Evolutionary conservation across 2,329 filamentous ascomycete species (phyloP).

Genomic region (Simplicillium sp.): DNA sequence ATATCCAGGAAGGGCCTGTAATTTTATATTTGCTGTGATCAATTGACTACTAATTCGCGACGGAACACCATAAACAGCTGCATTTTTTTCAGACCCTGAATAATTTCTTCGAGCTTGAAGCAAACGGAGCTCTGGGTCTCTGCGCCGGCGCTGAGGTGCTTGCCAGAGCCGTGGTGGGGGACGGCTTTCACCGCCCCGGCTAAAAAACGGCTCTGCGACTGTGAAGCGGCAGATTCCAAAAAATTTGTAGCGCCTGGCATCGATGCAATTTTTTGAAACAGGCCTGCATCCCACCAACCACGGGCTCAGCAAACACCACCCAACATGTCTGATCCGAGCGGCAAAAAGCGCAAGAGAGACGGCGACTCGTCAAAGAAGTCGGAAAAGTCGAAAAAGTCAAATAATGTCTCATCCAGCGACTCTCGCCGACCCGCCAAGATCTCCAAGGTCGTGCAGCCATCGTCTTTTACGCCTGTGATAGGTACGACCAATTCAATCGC

Average conservation of each 20-base stretch:
- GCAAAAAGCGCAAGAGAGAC: constrained; percentile 46
- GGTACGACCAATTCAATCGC: constrained; percentile 25
- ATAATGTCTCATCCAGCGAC: constrained; percentile 41
- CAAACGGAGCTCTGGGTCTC: too few relatives aligned
- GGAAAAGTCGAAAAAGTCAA: constrained; percentile 21
- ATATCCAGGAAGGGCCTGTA: too few relatives aligned
- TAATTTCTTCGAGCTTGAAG: too few relatives aligned
- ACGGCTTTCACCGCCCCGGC: constrained; percentile 13
- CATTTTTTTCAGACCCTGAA: too few relatives aligned
- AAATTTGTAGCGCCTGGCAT: not conserved
- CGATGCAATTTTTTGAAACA: constrained; percentile 11
- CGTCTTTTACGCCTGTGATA: constrained; percentile 42
- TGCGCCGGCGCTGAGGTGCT: constrained; percentile 5
- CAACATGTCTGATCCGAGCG: constrained; percentile 27
- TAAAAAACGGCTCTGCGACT: constrained; percentile 16
- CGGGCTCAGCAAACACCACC: constrained; percentile 1
- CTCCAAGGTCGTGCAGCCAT: constrained; percentile 33
- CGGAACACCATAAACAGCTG: too few relatives aligned
- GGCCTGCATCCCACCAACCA: constrained; percentile 14
- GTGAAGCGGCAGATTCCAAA: constrained; percentile 14
- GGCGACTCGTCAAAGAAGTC: constrained; percentile 28
- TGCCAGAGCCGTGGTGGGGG: constrained; percentile 5
- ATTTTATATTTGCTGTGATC: too few relatives aligned
- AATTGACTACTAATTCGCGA: too few relatives aligned
- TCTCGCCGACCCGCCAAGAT: constrained; percentile 30